phyloP scores from a whole-genome alignment of 164 flowering plant species.

The Saururus chinensis region DNA sequence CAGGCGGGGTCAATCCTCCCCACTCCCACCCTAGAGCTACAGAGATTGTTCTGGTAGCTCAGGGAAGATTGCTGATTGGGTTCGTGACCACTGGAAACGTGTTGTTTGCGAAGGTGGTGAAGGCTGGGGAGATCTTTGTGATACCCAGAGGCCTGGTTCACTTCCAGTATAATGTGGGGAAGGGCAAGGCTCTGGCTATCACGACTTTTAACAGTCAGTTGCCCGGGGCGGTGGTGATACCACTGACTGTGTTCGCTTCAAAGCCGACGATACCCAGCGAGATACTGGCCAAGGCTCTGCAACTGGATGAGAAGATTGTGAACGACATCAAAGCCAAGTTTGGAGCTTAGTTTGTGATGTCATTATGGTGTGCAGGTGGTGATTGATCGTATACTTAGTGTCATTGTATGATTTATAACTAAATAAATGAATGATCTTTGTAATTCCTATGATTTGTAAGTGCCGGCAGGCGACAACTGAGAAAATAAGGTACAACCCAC shows the following conservation, averaged over 20 bases:
- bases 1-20: constrained; percentile 50
- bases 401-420: neutral
- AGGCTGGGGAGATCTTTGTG: constrained; percentile 50
- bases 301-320: constrained; percentile 24
- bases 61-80: constrained; percentile 46
- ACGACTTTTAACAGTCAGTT: constrained; percentile 60
- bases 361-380: neutral
- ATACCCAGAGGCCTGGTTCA: constrained; percentile 60
- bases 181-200: constrained; percentile 32
- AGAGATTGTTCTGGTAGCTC: constrained; percentile 37
- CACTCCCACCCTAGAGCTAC: constrained; percentile 64
- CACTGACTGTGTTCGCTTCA: constrained; percentile 37
- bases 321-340: constrained; percentile 31
- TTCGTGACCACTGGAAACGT: constrained; percentile 40
- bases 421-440: no score
- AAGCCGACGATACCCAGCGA: constrained; percentile 42
- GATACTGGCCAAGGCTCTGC: constrained; percentile 42
- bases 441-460: no score
- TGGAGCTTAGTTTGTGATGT: constrained; percentile 19
- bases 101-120: constrained; percentile 41
- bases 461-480: no score
- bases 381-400: neutral
- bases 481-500: no score
- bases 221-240: constrained; percentile 29
- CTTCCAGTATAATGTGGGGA: constrained; percentile 50